A percentile compares a stretch with the other conserved stretches of the same genome.
Conservation (phyloP, 805 yeast genomes). For the Zygosaccharomyces lentus region DNA sequence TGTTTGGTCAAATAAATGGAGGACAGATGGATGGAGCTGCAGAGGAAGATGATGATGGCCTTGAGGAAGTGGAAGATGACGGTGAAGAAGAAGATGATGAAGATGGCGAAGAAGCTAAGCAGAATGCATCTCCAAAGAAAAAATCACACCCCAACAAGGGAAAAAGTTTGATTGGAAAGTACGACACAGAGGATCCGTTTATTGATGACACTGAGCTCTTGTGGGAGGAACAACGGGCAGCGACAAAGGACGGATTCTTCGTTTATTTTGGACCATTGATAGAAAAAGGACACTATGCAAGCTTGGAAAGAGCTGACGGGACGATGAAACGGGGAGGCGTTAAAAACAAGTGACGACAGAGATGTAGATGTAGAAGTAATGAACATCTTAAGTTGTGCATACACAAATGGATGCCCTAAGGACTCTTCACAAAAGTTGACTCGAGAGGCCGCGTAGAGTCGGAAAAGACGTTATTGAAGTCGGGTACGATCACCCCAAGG, state of each 20-base stretch:
- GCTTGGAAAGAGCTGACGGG: slow-evolving; percentile 45
- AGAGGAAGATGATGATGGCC: slow-evolving; percentile 27
- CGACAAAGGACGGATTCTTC: slow-evolving; percentile 92
- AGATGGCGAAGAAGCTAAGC: slow-evolving; percentile 17
- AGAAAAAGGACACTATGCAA: slow-evolving; percentile 50
- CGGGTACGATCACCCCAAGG: no score
- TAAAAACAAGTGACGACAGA: slow-evolving; percentile 24
- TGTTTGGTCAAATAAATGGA: slow-evolving; percentile 19
- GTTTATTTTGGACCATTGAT: slow-evolving; percentile 90
- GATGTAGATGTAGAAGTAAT: no score
- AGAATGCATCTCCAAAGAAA: slow-evolving; percentile 25
- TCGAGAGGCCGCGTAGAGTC: no score
- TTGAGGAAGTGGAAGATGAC: slow-evolving; percentile 19
- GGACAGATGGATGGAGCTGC: slow-evolving; percentile 18
- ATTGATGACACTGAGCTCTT: slow-evolving; percentile 90
- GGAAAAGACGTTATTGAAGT: no score
- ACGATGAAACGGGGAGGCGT: slow-evolving; percentile 39
- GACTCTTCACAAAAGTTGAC: no score
- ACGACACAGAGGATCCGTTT: slow-evolving; percentile 90
- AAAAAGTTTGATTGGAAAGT: slow-evolving; percentile 80
- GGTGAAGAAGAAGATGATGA: slow-evolving; percentile 22
- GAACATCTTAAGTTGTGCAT: no score
- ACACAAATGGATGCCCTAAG: no score
- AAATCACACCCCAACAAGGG: slow-evolving; percentile 42
- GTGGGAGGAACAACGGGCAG: slow-evolving; percentile 90